Conservation (phyloP, 169 alveolate genomes). For the Plasmodium ovale region DNA sequence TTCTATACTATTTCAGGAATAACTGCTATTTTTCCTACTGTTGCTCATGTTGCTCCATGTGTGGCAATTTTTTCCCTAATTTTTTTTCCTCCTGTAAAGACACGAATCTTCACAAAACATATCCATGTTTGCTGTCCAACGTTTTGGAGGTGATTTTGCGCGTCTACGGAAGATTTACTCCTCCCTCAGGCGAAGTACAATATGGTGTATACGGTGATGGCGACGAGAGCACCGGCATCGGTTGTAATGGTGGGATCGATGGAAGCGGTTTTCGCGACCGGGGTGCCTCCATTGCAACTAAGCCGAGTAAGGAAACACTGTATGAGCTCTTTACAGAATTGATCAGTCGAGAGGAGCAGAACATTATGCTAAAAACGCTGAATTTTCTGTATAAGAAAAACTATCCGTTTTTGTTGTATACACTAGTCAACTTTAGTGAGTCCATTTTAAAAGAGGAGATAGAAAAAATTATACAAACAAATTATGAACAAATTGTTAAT, state of each 20-base stretch:
- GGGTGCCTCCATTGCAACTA: too few relatives aligned
- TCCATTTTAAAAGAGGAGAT: conserved; percentile 14
- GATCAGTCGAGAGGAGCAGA: conserved; percentile 9
- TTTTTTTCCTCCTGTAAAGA: conserved; percentile 41
- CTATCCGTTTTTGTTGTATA: conserved; percentile 14
- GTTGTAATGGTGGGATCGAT: too few relatives aligned
- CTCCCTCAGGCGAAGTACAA: neutral
- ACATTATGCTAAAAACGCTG: conserved; percentile 13
- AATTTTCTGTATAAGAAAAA: conserved; percentile 38
- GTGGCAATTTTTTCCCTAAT: conserved; percentile 50
- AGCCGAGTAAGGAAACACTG: conserved; percentile 5
- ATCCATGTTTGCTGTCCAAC: conserved; percentile 40
- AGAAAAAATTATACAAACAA: conserved; percentile 24
- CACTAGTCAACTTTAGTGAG: conserved; percentile 9
- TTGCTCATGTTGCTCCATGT: conserved; percentile 62
- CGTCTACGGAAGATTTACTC: neutral
- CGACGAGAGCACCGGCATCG: too few relatives aligned
- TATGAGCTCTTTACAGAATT: neutral
- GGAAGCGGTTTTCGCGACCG: too few relatives aligned
- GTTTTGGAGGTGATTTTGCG: conserved; percentile 21
- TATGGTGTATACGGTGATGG: neutral
- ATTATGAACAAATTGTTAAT: conserved; percentile 28
- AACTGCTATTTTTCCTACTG: conserved; percentile 52
- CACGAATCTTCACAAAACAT: conserved; percentile 13
- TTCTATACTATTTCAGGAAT: conserved; percentile 42